Conservation (phyloP, 768 basidiomycete genomes). For the Tricholoma flavovirens region DNA sequence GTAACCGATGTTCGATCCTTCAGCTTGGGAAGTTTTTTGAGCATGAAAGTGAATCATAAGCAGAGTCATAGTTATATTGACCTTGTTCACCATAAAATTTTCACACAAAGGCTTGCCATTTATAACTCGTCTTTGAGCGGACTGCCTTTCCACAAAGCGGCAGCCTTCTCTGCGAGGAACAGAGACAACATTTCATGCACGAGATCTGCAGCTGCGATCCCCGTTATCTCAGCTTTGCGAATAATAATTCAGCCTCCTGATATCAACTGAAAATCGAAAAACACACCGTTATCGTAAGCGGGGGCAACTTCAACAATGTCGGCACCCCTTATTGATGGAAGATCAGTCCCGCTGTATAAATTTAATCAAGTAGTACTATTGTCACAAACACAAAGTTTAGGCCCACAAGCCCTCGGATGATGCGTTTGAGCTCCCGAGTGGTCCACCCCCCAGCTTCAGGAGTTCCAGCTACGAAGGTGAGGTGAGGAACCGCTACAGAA, state of each 20-base stretch:
- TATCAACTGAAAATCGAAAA: not conserved
- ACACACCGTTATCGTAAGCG: slow-evolving; percentile 62
- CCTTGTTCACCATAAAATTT: not conserved
- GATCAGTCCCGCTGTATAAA: not conserved
- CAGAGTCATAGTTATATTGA: not conserved
- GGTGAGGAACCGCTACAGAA: not conserved
- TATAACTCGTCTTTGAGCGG: slow-evolving; percentile 9
- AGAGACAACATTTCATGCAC: slow-evolving; percentile 65
- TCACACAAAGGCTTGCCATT: not conserved
- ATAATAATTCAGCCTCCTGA: not conserved
- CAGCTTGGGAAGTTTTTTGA: not conserved
- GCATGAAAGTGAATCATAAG: not conserved
- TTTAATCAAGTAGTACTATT: not conserved
- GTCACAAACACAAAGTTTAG: slow-evolving; percentile 69
- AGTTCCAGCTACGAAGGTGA: slow-evolving; percentile 54
- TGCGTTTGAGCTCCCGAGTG: slow-evolving; percentile 73
- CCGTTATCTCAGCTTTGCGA: slow-evolving; percentile 55
- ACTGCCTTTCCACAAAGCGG: slow-evolving; percentile 6
- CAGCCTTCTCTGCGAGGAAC: slow-evolving; percentile 42
- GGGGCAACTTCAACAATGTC: slow-evolving; percentile 74
- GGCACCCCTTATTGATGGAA: slow-evolving; percentile 41
- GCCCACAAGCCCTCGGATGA: slow-evolving; percentile 72
- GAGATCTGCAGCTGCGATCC: slow-evolving; percentile 62
- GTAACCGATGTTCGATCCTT: not conserved
- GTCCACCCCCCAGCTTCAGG: slow-evolving; percentile 87